A percentile compares a stretch with the other conserved stretches of the same genome.
Evolutionary conservation across 2,329 filamentous ascomycete species (phyloP).

Genomic region (Xylariaceae sp.): DNA sequence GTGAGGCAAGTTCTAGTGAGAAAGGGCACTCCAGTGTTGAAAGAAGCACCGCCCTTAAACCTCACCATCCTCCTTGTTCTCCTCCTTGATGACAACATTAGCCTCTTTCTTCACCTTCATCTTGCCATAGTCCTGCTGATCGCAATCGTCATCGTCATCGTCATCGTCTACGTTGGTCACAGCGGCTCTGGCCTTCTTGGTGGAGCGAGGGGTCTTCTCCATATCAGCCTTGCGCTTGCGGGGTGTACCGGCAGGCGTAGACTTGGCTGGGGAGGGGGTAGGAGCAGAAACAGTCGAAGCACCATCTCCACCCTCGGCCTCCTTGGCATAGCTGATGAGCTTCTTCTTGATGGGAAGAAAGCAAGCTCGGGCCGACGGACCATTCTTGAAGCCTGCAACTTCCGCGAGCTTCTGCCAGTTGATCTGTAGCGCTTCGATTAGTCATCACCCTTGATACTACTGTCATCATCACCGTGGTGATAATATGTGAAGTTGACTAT

Average conservation of each 20-base stretch:
- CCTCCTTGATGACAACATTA: not conserved
- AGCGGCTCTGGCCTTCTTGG: slow-evolving; percentile 15
- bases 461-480: not conserved
- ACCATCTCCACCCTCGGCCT: not conserved
- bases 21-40: too few species aligned
- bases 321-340: slow-evolving; percentile 12
- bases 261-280: not conserved
- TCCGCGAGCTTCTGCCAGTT: slow-evolving; percentile 23
- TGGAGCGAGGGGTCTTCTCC: not conserved
- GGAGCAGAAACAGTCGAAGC: not conserved
- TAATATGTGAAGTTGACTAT: not conserved
- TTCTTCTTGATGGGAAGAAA: slow-evolving; percentile 23
- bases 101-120: slow-evolving; percentile 1
- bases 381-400: slow-evolving; percentile 20
- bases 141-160: slow-evolving; percentile 4
- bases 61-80: not conserved
- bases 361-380: slow-evolving; percentile 10
- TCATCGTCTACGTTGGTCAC: not conserved
- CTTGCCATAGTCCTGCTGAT: not conserved
- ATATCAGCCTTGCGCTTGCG: slow-evolving; percentile 10
- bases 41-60: too few species aligned
- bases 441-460: not conserved
- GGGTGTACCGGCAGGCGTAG: slow-evolving; percentile 1
- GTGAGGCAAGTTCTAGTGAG: too few species aligned
- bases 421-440: slow-evolving; percentile 14